Conservation (phyloP, 345 rosid genomes). For the Brassica rapa region DNA sequence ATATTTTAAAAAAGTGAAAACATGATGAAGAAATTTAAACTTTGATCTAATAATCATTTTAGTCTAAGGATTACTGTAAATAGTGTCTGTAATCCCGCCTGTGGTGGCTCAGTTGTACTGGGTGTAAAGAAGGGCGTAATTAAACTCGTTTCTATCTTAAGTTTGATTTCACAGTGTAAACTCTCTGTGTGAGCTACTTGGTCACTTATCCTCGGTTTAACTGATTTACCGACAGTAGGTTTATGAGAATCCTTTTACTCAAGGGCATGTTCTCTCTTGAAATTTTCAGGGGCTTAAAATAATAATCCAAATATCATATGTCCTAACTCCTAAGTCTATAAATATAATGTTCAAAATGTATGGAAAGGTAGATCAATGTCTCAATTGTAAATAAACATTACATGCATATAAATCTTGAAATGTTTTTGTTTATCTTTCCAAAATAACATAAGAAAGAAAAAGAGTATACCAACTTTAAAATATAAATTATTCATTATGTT, state of each 20-base stretch:
- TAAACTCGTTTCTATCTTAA: neutral
- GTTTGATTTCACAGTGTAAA: neutral
- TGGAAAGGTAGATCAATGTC: neutral
- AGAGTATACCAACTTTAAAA: neutral
- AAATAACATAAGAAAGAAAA: neutral
- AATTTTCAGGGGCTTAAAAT: neutral
- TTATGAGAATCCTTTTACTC: neutral
- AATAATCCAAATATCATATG: neutral
- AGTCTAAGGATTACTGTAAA: neutral
- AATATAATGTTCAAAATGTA: neutral
- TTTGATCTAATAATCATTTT: neutral
- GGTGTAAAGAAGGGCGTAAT: neutral
- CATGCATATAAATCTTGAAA: neutral
- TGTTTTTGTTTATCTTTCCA: neutral
- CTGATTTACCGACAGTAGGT: neutral
- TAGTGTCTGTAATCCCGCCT: neutral
- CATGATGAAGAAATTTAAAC: neutral
- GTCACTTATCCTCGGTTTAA: neutral
- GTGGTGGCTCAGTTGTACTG: neutral
- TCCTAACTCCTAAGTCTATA: neutral
- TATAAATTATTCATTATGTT: neutral
- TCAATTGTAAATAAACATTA: neutral
- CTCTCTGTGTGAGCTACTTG: neutral
- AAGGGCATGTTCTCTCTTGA: neutral
- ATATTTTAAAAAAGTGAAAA: neutral